Percentiles rank a stretch among this genome's conserved stretches.
These are phyloP conservation scores for Cicer arietinum DNA, from an alignment of 306 rosid genomes.

Conservation along the genomic window DNA sequence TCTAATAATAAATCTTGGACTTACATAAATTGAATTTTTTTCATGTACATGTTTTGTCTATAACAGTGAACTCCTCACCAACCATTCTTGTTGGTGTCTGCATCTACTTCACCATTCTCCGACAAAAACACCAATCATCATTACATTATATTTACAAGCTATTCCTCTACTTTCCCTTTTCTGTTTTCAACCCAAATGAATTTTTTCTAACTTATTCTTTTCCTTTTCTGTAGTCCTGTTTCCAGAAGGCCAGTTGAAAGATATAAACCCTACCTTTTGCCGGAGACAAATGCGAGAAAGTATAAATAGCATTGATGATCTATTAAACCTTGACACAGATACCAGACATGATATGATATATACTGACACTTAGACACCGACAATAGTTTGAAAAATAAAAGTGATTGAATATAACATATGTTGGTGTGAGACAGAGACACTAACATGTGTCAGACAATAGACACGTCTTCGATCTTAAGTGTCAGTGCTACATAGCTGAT, in stretches of 20 bases:
- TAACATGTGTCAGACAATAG: too few relatives aligned
- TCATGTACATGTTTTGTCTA: constrained; percentile 66
- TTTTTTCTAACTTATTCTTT: constrained; percentile 40
- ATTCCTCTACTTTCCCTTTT: constrained; percentile 54
- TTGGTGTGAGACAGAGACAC: too few relatives aligned
- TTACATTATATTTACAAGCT: constrained; percentile 67
- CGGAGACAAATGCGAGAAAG: constrained; percentile 35
- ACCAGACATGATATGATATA: too few relatives aligned
- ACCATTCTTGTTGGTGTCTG: constrained; percentile 50
- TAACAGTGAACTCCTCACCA: constrained; percentile 47
- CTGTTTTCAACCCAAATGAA: constrained; percentile 42
- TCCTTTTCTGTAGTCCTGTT: constrained; percentile 39
- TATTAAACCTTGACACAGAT: too few relatives aligned
- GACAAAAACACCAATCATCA: constrained; percentile 44
- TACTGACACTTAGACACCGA: too few relatives aligned
- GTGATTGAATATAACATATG: too few relatives aligned
- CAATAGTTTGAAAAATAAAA: too few relatives aligned
- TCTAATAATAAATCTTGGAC: constrained; percentile 50
- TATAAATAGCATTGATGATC: constrained; percentile 38
- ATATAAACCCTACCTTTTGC: constrained; percentile 43
- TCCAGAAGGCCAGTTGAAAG: constrained; percentile 41
- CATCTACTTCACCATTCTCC: constrained; percentile 47
- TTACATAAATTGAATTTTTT: constrained; percentile 46
- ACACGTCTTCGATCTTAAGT: too few relatives aligned
- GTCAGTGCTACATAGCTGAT: background rate